These are phyloP conservation scores for Cercospora nicotianae DNA, from an alignment of 2,329 filamentous ascomycete genomes.

Conservation along the genomic window DNA sequence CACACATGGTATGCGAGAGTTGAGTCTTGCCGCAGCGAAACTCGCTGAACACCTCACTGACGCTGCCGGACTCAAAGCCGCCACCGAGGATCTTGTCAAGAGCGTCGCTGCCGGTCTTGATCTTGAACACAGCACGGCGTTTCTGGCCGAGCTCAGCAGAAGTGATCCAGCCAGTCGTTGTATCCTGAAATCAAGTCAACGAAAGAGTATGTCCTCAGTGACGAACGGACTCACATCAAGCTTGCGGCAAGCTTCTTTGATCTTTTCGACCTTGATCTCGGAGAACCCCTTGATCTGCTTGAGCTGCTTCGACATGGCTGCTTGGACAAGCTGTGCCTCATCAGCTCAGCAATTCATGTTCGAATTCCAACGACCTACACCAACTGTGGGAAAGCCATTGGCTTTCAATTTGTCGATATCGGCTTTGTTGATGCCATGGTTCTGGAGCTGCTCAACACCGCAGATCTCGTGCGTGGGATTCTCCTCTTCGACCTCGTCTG, in stretches of 20 bases:
- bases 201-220: not conserved
- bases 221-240: conserved; percentile 49
- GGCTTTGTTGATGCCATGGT: conserved; percentile 63
- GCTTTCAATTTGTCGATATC: conserved; percentile 67
- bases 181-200: conserved; percentile 48
- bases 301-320: conserved; percentile 60
- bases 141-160: conserved; percentile 64
- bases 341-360: not conserved
- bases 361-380: conserved; percentile 45
- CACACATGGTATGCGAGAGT: conserved; percentile 67
- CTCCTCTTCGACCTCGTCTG: conserved; percentile 55
- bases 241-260: conserved; percentile 66
- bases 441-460: conserved; percentile 66
- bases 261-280: conserved; percentile 69
- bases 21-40: conserved; percentile 70
- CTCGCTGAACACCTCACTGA: conserved; percentile 64
- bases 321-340: conserved; percentile 55
- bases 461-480: conserved; percentile 53
- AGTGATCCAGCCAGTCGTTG: conserved; percentile 63
- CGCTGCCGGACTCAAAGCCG: conserved; percentile 69
- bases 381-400: conserved; percentile 63
- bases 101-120: conserved; percentile 69
- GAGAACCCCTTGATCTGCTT: conserved; percentile 70
- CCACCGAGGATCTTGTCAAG: conserved; percentile 63
- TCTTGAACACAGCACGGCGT: conserved; percentile 63